A percentile compares a stretch with the other conserved stretches of the same genome.
Evolutionary conservation across 2,329 filamentous ascomycete species (phyloP).

Genomic region (Pseudogymnoascus sp.): DNA sequence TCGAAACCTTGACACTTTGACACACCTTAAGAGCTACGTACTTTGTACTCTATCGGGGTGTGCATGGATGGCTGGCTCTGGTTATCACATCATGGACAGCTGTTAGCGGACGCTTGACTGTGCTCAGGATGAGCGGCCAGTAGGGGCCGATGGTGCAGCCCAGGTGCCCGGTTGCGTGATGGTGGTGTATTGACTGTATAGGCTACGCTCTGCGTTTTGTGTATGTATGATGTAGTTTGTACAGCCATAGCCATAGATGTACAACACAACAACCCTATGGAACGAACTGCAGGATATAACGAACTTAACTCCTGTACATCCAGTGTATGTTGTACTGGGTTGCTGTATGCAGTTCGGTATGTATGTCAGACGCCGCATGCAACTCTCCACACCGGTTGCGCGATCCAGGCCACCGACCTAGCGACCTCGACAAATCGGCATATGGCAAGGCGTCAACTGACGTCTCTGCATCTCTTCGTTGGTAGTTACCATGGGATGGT

Average conservation of each 20-base stretch:
- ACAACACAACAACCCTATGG: background rate
- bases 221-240: background rate
- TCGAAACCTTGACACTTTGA: background rate
- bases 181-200: background rate
- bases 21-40: background rate
- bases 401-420: background rate
- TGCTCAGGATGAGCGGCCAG: background rate
- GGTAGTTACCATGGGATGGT: background rate
- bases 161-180: background rate
- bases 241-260: background rate
- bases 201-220: background rate
- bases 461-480: background rate
- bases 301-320: background rate
- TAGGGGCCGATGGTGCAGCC: background rate
- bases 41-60: background rate
- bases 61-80: conserved; percentile 3
- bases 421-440: background rate
- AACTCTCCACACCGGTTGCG: background rate
- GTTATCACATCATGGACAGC: conserved; percentile 2
- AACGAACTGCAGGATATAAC: background rate
- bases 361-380: conserved; percentile 1
- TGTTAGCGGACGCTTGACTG: background rate
- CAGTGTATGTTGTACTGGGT: background rate
- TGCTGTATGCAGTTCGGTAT: background rate
- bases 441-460: background rate